Evolutionary conservation across 2,329 filamentous ascomycete genomes (phyloP).

Genomic region (Fusarium austroafricanum): DNA sequence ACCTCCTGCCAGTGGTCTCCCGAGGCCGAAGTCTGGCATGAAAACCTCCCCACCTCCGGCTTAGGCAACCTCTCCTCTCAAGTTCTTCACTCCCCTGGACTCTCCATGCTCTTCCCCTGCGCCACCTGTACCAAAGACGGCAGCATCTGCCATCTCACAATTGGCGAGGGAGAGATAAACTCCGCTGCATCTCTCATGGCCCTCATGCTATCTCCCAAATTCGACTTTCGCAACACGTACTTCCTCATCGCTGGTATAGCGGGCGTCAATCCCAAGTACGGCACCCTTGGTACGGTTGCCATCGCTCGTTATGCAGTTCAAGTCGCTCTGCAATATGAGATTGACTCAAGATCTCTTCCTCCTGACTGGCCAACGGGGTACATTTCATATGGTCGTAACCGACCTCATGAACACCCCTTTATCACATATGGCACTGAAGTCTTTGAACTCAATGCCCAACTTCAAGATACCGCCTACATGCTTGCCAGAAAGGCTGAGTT

Average conservation of each 20-base stretch:
- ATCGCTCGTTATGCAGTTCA: conserved; percentile 78
- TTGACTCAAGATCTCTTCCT: conserved; percentile 76
- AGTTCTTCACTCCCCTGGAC: conserved; percentile 69
- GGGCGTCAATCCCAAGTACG: conserved; percentile 76
- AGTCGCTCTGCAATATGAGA: conserved; percentile 80
- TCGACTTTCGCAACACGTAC: conserved; percentile 75
- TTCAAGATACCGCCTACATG: conserved; percentile 64
- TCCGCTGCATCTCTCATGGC: conserved; percentile 74
- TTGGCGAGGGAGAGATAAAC: conserved; percentile 80
- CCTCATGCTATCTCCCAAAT: conserved; percentile 69
- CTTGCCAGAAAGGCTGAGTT: conserved; percentile 65
- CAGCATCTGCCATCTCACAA: conserved; percentile 75
- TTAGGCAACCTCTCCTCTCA: conserved; percentile 67
- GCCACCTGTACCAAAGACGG: conserved; percentile 72
- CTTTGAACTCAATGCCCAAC: conserved; percentile 71
- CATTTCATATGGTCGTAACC: conserved; percentile 69
- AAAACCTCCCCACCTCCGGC: conserved; percentile 57
- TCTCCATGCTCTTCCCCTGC: conserved; percentile 73
- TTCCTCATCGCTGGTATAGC: conserved; percentile 79
- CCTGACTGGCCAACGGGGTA: conserved; percentile 75
- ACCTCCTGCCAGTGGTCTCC: conserved; percentile 65
- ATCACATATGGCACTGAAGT: conserved; percentile 76
- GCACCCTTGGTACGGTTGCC: conserved; percentile 73
- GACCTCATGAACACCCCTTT: conserved; percentile 67
- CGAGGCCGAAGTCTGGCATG: conserved; percentile 72